Base-by-base conservation (phyloP, 2,329 filamentous ascomycete species). In the Lachnum nothofagi region DNA sequence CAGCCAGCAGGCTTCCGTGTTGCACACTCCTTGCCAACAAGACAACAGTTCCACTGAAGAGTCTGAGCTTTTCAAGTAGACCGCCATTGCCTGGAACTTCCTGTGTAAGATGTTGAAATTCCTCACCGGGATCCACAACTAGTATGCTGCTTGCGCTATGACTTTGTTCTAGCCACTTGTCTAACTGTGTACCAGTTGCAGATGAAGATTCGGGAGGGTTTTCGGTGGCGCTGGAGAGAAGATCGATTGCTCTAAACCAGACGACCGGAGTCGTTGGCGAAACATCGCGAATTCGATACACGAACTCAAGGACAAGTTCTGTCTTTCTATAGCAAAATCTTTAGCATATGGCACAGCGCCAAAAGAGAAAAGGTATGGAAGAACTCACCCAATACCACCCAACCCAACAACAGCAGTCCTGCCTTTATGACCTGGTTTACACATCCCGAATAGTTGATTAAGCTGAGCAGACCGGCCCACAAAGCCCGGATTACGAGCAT, bases 301-400 rank as follows among this genome's bases (percentile, higher is more conserved):
- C 53, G 22, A 61, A 58, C 42, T 61, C 59, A 9, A 55, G 49
- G 2, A 56, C 50, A 8, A 59, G 43, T 42, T 60, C 59, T 5
- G 56, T 59, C 44, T 61, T 60, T 2, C 59, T 61, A 40, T 9
- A 29, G 10, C 9, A 33, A 6, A 7, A n/a, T n/a, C n/a, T n/a
- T 23, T 27, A 14, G 40, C 40, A 19, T 41, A 19, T 35, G 10
- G n/a, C 9, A n/a, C 9, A 16, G 8, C 4, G 2, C 5, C 8
- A 27, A 31, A 10, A 19, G 4, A 8, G 3, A 3, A 20, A 1
- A 1, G 5, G 35, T 7, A 35, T 38, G 16, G 8, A 33, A 39
- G 14, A 39, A 40, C 52, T 34, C 48, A 59, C 58, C 59, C 59
- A 41, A 56, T 54, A 19, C 59, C 59, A 35, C 59, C 59, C n/a